Conservation (phyloP, 495 filamentous ascomycete genomes). For the Penicillium cataractarum region DNA sequence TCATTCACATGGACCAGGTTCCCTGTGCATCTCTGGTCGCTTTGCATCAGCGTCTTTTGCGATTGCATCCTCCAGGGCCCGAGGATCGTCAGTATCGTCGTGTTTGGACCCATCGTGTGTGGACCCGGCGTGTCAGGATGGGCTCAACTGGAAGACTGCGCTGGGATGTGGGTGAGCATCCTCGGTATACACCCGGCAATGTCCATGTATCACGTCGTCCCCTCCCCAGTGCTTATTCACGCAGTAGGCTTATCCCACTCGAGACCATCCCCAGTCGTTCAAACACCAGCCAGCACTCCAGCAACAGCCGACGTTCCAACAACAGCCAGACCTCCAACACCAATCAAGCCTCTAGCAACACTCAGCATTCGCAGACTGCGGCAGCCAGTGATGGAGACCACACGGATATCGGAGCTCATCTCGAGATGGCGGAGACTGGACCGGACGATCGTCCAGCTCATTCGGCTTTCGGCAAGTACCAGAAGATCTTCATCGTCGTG, state of each 20-base stretch:
- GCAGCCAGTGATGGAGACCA: not conserved
- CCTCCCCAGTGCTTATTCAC: not conserved
- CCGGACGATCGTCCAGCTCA: not conserved
- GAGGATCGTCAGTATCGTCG: too few relatives aligned
- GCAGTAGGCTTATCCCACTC: not conserved
- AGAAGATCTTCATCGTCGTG: conserved; percentile 62
- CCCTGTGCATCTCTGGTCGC: not conserved
- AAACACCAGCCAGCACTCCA: not conserved
- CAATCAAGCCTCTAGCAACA: not conserved
- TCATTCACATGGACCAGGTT: not conserved
- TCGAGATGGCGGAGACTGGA: not conserved
- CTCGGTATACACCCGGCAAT: not conserved
- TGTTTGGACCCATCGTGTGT: too few relatives aligned
- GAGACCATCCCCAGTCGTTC: not conserved
- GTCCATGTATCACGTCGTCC: not conserved
- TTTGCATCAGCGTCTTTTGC: not conserved
- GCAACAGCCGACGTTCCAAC: too few relatives aligned
- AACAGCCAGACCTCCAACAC: too few relatives aligned
- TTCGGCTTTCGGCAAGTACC: conserved; percentile 57
- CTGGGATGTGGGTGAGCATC: not conserved
- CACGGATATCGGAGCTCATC: not conserved
- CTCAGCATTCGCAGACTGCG: too few relatives aligned
- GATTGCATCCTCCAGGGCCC: not conserved
- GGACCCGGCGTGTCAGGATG: too few relatives aligned
- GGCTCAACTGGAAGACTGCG: not conserved